These are phyloP conservation scores for Penicillium italicum DNA, from an alignment of 2,329 filamentous ascomycete genomes.

Conservation along the genomic window DNA sequence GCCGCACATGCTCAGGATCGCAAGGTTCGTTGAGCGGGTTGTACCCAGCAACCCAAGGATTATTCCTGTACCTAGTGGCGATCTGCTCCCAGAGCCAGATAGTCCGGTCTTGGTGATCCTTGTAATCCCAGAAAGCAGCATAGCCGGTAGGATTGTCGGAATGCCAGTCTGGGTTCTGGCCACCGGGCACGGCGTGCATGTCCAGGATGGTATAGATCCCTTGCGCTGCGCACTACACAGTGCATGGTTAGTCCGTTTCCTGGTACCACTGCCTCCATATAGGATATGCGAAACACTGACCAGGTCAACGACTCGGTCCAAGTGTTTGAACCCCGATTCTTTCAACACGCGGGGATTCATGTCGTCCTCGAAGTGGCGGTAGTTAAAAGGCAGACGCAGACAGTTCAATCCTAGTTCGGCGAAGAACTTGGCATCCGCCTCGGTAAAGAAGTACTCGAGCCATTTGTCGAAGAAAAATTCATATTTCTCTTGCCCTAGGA, in stretches of 20 bases:
- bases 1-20: constrained; percentile 46
- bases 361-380: constrained; percentile 51
- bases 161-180: constrained; percentile 53
- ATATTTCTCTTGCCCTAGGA: constrained; percentile 55
- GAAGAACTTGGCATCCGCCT: constrained; percentile 57
- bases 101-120: constrained; percentile 50
- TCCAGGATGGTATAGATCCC: constrained; percentile 53
- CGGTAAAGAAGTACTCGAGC: constrained; percentile 58
- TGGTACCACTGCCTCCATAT: not conserved
- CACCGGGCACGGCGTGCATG: constrained; percentile 49
- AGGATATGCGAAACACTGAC: constrained; percentile 15
- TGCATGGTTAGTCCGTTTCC: not conserved
- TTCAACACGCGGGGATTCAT: constrained; percentile 48
- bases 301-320: constrained; percentile 48
- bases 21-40: constrained; percentile 53
- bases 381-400: constrained; percentile 60
- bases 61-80: constrained; percentile 44
- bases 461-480: constrained; percentile 60
- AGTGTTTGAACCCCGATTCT: constrained; percentile 46
- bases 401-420: constrained; percentile 56
- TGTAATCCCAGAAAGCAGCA: constrained; percentile 51
- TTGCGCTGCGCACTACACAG: constrained; percentile 41
- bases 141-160: constrained; percentile 47
- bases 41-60: constrained; percentile 51
- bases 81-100: constrained; percentile 51